Conservation (phyloP, 208 protist species). For the Trichomonas gallinae region DNA sequence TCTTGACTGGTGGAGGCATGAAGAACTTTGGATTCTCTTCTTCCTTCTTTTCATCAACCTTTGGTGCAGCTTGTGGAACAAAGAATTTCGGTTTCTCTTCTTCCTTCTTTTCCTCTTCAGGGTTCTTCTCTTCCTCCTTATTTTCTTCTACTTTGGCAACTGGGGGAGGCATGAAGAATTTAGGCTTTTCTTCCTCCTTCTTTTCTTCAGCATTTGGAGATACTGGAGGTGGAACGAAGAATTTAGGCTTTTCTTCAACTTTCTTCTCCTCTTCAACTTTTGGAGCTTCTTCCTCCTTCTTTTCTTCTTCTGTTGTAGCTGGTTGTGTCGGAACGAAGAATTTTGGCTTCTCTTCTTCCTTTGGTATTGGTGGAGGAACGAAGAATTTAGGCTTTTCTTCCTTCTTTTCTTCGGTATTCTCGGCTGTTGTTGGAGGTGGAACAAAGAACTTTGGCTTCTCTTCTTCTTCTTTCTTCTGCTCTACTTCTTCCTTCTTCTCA, state of each 20-base stretch:
- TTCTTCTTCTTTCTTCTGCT: not conserved
- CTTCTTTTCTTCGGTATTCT: not conserved
- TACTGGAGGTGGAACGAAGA: not conserved
- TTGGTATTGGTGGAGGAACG: not conserved
- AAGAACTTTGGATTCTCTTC: not conserved
- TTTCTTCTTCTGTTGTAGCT: too few species aligned
- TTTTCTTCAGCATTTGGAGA: not conserved
- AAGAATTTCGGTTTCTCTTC: too few species aligned
- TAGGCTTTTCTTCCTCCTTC: not conserved
- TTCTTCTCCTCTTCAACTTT: too few species aligned
- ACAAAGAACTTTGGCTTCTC: not conserved
- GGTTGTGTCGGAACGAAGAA: too few species aligned
- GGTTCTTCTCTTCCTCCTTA: not conserved
- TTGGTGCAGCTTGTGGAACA: not conserved
- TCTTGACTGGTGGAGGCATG: not conserved
- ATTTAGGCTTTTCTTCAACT: not conserved
- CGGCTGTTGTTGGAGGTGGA: not conserved
- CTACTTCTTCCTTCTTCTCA: not conserved
- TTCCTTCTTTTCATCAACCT: not conserved
- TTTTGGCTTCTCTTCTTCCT: too few species aligned
- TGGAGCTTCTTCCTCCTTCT: too few species aligned
- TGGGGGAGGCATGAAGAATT: not conserved
- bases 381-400: not conserved
- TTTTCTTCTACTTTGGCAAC: not conserved
- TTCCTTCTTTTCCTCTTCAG: too few species aligned